phyloP scores from a whole-genome alignment of 768 basidiomycete species.

The Podaxis mareebaensis region DNA sequence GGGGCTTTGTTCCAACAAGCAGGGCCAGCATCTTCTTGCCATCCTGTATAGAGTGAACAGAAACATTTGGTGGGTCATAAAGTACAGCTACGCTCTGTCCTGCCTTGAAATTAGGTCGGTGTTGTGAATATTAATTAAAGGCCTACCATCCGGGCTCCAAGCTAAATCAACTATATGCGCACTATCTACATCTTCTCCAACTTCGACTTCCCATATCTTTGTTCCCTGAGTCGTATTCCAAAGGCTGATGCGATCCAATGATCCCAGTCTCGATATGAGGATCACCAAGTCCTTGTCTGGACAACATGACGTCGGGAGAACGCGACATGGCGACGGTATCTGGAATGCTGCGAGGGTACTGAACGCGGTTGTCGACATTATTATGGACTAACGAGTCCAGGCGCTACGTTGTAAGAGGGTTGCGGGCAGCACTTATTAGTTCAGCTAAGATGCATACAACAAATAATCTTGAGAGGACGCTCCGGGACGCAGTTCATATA shows the following conservation, averaged over 20 bases:
- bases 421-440: too few species aligned
- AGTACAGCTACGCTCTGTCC: slow-evolving; percentile 73
- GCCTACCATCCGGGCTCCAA: slow-evolving; percentile 83
- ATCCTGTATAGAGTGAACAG: slow-evolving; percentile 78
- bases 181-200: slow-evolving; percentile 46
- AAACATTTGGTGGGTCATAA: slow-evolving; percentile 66
- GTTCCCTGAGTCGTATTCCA: slow-evolving; percentile 78
- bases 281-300: slow-evolving; percentile 83
- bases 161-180: slow-evolving; percentile 59
- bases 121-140: slow-evolving; percentile 1
- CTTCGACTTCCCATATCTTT: slow-evolving; percentile 81
- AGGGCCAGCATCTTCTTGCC: slow-evolving; percentile 57
- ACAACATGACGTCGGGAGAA: slow-evolving; percentile 70
- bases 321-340: slow-evolving; percentile 56
- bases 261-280: slow-evolving; percentile 65
- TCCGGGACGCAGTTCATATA: background rate
- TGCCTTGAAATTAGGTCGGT: slow-evolving; percentile 24
- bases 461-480: background rate
- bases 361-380: slow-evolving; percentile 51
- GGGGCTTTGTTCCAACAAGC: slow-evolving; percentile 28
- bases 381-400: background rate
- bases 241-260: slow-evolving; percentile 68
- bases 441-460: background rate
- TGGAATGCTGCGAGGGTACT: slow-evolving; percentile 56
- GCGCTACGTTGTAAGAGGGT: background rate